Conservation (phyloP, 768 basidiomycete genomes). For the Mrakia blollopis region DNA sequence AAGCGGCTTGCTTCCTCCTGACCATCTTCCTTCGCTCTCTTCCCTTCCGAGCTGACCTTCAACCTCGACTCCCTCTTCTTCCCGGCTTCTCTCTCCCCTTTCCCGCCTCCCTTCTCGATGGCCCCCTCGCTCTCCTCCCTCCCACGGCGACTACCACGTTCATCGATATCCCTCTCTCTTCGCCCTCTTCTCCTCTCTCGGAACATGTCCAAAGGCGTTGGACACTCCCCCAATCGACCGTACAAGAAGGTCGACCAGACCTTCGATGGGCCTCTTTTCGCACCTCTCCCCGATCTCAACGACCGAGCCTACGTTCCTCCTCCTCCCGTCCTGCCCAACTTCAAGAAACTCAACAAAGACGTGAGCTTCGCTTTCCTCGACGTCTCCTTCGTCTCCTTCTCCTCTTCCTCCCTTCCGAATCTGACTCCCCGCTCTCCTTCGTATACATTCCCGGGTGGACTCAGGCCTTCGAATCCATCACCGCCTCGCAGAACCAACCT, state of each 20-base stretch:
- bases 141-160: not conserved
- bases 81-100: not conserved
- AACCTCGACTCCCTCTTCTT: not conserved
- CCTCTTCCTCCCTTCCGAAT: not conserved
- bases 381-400: not conserved
- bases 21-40: not conserved
- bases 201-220: too few relatives aligned
- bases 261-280: too few relatives aligned
- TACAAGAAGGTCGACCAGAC: too few relatives aligned
- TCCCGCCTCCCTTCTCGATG: not conserved
- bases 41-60: not conserved
- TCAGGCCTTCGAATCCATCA: not conserved
- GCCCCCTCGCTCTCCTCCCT: not conserved
- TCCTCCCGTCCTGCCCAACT: not conserved
- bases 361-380: not conserved
- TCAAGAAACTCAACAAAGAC: not conserved
- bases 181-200: not conserved
- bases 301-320: too few relatives aligned
- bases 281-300: not conserved
- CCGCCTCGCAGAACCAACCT: too few relatives aligned
- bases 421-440: not conserved
- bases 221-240: too few relatives aligned
- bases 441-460: not conserved
- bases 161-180: not conserved
- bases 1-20: too few relatives aligned